Conservation (phyloP, 169 alveolate species). For the Plasmodium vivax region DNA sequence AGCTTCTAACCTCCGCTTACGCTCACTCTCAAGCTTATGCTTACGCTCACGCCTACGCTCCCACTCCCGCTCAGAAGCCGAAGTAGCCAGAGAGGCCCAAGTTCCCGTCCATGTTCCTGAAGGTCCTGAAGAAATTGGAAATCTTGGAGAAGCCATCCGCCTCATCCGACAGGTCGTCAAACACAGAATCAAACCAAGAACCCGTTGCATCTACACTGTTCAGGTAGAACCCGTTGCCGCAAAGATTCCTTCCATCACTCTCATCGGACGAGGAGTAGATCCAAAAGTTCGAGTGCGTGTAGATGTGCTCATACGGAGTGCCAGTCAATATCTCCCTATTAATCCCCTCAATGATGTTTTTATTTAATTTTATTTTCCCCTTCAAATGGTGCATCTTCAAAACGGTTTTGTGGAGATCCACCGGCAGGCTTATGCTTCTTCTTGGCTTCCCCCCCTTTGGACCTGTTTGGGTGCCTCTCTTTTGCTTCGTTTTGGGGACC, state of each 20-base stretch:
- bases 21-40: too few relatives aligned
- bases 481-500: neutral
- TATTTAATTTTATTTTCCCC: slow-evolving; percentile 57
- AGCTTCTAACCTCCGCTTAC: neutral
- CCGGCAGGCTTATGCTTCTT: slow-evolving; percentile 70
- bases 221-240: slow-evolving; percentile 18
- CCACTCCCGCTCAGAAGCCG: slow-evolving; percentile 48
- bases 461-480: neutral
- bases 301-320: slow-evolving; percentile 72
- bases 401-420: slow-evolving; percentile 34
- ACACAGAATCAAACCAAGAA: slow-evolving; percentile 10
- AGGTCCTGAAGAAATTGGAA: slow-evolving; percentile 37
- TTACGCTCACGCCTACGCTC: too few relatives aligned
- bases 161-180: slow-evolving; percentile 34
- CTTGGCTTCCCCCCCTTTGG: neutral
- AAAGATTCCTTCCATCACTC: slow-evolving; percentile 1
- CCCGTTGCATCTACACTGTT: neutral
- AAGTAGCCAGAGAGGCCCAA: slow-evolving; percentile 38
- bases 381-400: slow-evolving; percentile 18
- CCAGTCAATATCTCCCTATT: slow-evolving; percentile 51
- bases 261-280: slow-evolving; percentile 63
- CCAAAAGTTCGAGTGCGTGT: slow-evolving; percentile 72
- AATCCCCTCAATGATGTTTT: slow-evolving; percentile 65
- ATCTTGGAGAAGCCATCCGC: slow-evolving; percentile 22
- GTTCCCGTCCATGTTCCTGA: slow-evolving; percentile 29